Conservation (phyloP, 805 yeast species). For the Torulaspora quercuum region DNA sequence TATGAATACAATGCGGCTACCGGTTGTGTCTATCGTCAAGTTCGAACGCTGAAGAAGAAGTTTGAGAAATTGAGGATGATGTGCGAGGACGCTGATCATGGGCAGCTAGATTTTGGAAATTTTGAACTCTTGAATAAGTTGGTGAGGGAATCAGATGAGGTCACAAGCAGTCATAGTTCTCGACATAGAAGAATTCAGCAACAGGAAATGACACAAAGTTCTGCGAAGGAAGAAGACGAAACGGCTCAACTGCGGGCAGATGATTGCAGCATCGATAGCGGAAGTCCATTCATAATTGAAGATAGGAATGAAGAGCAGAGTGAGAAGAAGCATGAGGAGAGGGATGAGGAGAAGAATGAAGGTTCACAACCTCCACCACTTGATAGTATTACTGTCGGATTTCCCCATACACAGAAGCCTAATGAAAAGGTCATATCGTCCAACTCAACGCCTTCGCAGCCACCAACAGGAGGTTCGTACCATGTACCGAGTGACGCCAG, state of each 20-base stretch:
- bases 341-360: background rate
- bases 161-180: slow-evolving; percentile 1
- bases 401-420: slow-evolving; percentile 8
- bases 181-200: slow-evolving; percentile 7
- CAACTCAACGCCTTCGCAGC: slow-evolving; percentile 4
- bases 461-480: slow-evolving; percentile 2
- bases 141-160: slow-evolving; percentile 8
- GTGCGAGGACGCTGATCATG: slow-evolving; percentile 12
- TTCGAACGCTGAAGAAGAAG: slow-evolving; percentile 31
- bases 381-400: slow-evolving; percentile 22
- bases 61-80: slow-evolving; percentile 27
- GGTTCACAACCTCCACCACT: slow-evolving; percentile 20
- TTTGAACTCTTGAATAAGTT: slow-evolving; percentile 17
- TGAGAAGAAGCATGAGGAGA: slow-evolving; percentile 1
- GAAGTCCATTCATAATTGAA: too few relatives aligned
- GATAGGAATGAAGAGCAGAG: background rate
- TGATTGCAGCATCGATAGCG: too few relatives aligned
- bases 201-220: too few relatives aligned
- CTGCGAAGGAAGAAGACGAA: too few relatives aligned
- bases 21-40: slow-evolving; percentile 28
- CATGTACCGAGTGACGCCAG: slow-evolving; percentile 1
- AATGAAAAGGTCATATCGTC: background rate
- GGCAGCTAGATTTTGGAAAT: slow-evolving; percentile 11
- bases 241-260: background rate
- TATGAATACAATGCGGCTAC: slow-evolving; percentile 26